Percentiles rank a stretch among this genome's conserved stretches.
These are phyloP conservation scores for Neurospora cerealis DNA, from an alignment of 495 filamentous ascomycete species.

Conservation along the genomic window DNA sequence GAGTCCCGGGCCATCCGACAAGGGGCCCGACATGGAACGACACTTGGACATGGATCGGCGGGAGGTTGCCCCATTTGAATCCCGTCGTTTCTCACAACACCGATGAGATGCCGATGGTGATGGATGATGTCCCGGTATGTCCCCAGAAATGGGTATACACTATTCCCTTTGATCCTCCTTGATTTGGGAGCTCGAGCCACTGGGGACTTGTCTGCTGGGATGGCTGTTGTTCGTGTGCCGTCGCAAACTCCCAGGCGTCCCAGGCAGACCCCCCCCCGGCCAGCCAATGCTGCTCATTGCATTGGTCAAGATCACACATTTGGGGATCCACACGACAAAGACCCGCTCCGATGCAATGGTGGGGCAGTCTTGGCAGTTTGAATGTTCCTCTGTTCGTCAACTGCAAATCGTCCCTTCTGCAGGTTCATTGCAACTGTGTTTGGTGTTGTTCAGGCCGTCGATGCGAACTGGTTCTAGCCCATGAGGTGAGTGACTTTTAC, in stretches of 20 bases:
- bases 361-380: neutral
- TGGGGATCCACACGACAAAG: neutral
- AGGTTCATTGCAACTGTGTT: neutral
- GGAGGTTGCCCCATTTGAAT: neutral
- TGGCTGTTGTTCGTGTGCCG: neutral
- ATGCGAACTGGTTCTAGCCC: neutral
- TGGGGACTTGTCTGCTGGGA: neutral
- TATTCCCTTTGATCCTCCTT: neutral
- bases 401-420: neutral
- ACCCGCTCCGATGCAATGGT: neutral
- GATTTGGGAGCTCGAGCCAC: neutral
- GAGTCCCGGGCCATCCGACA: conserved; percentile 2
- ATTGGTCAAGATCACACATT: neutral
- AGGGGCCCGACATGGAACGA: neutral
- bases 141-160: no score
- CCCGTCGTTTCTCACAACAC: neutral
- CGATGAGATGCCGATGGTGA: neutral
- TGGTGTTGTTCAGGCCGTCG: neutral
- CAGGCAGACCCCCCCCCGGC: neutral
- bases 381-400: neutral
- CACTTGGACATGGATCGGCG: neutral
- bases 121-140: neutral
- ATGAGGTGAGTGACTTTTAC: neutral
- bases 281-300: neutral
- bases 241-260: neutral